These are phyloP conservation scores for Paragyromitra xinjiangensis DNA, from an alignment of 495 filamentous ascomycete genomes.

Conservation along the genomic window DNA sequence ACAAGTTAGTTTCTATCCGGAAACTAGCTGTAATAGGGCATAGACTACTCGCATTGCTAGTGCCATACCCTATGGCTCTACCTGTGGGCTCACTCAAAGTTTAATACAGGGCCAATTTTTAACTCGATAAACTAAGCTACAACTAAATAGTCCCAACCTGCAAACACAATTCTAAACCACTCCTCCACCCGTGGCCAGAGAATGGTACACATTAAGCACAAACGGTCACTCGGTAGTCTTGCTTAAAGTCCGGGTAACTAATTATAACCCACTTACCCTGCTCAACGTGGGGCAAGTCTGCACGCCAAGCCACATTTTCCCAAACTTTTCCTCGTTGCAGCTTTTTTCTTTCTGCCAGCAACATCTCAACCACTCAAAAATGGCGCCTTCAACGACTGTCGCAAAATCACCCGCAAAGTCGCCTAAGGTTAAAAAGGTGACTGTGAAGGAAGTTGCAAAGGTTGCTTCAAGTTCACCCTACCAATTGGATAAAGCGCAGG, in stretches of 20 bases:
- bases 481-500: conserved; percentile 72
- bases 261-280: neutral
- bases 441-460: neutral
- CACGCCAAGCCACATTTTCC: conserved; percentile 35
- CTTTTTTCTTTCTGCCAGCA: conserved; percentile 3
- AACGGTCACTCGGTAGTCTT: neutral
- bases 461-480: conserved; percentile 65
- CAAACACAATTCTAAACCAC: neutral
- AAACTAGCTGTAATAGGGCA: no score
- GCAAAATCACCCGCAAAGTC: conserved; percentile 14
- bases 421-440: conserved; percentile 8
- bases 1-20: no score
- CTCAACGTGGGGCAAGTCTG: conserved; percentile 7
- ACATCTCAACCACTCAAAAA: conserved; percentile 16
- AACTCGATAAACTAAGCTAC: no score
- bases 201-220: neutral
- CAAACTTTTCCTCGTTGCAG: conserved; percentile 17
- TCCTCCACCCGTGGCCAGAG: no score
- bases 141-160: no score
- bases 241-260: conserved; percentile 17
- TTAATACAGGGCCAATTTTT: no score
- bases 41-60: no score
- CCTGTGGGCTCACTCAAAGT: no score
- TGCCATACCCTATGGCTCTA: no score
- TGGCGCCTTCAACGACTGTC: conserved; percentile 15